phyloP scores from a whole-genome alignment of 2,329 filamentous ascomycete species.

The Meredithiella fracta region DNA sequence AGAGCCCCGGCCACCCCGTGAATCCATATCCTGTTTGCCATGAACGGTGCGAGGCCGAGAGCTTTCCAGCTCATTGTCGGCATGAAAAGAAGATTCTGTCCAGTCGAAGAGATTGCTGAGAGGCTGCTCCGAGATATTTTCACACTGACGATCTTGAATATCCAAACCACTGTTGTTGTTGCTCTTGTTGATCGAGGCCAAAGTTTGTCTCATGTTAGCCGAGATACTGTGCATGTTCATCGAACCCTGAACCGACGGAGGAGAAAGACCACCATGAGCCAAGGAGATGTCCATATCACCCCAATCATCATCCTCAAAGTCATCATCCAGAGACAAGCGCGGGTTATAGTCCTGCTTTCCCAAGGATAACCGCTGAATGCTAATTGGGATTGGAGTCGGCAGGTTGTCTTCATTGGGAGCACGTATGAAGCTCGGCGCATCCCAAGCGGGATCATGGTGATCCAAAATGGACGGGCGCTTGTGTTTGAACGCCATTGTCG shows the following conservation, averaged over 20 bases:
- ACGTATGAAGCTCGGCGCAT: constrained; percentile 15
- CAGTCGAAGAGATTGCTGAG: constrained; percentile 63
- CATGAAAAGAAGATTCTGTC: constrained; percentile 48
- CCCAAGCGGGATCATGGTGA: constrained; percentile 12
- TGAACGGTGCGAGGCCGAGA: constrained; percentile 58
- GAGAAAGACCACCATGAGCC: constrained; percentile 37
- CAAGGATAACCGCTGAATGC: constrained; percentile 7
- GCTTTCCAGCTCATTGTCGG: constrained; percentile 42
- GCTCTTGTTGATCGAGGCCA: constrained; percentile 36
- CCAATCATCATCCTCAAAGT: constrained; percentile 49
- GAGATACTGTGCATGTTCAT: constrained; percentile 37
- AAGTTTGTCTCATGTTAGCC: constrained; percentile 36
- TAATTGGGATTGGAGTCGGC: constrained; percentile 28
- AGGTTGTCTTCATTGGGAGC: constrained; percentile 47
- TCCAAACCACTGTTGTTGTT: constrained; percentile 16
- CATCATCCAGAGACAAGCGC: constrained; percentile 41
- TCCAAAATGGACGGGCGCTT: constrained; percentile 13
- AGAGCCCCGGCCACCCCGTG: constrained; percentile 48
- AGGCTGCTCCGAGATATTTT: constrained; percentile 28
- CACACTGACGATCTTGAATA: constrained; percentile 15
- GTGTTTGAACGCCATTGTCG: constrained; percentile 28
- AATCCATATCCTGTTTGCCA: constrained; percentile 47
- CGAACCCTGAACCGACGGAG: constrained; percentile 34
- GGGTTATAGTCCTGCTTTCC: constrained; percentile 7
- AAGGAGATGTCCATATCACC: constrained; percentile 34